A percentile compares a stretch with the other conserved stretches of the same genome.
Conservation (phyloP, 768 basidiomycete genomes). For the Panellus pusillus region DNA sequence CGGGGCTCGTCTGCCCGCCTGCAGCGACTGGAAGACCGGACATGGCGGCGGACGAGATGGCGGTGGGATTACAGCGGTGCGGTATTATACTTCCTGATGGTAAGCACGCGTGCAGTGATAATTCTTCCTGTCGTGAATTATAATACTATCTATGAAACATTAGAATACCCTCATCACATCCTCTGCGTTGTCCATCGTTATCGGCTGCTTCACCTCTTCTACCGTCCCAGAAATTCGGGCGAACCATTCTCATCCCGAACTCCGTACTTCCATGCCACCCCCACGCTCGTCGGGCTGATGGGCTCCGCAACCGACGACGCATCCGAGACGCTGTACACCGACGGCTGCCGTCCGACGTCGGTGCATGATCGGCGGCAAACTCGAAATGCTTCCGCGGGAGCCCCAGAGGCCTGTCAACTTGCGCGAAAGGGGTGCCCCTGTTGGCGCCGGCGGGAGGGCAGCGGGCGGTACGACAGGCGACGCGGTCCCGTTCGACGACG, state of each 20-base stretch:
- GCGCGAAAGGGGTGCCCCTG: constrained; percentile 50
- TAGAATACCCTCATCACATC: constrained; percentile 3
- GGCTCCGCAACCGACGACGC: constrained; percentile 59
- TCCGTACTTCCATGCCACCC: constrained; percentile 28
- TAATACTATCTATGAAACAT: no score
- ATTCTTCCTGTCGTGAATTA: no score
- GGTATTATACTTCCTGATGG: no score
- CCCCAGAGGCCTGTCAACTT: constrained; percentile 75
- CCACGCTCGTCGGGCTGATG: constrained; percentile 51
- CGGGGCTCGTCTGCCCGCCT: constrained; percentile 22
- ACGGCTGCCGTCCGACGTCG: constrained; percentile 33
- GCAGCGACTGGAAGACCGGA: constrained; percentile 35
- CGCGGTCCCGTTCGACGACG: constrained; percentile 30
- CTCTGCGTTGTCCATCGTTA: not conserved
- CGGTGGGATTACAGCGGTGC: not conserved
- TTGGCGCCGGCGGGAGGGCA: not conserved
- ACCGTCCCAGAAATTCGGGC: constrained; percentile 22
- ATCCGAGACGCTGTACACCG: constrained; percentile 56
- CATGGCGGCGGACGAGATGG: constrained; percentile 29
- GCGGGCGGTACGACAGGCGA: constrained; percentile 28
- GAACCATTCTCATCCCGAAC: constrained; percentile 32
- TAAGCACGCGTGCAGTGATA: no score
- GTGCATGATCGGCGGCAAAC: constrained; percentile 25
- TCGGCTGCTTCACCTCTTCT: constrained; percentile 5
- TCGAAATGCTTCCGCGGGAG: constrained; percentile 50